Base-by-base conservation (phyloP, 495 filamentous ascomycete species). In the Cercophora scortea region DNA sequence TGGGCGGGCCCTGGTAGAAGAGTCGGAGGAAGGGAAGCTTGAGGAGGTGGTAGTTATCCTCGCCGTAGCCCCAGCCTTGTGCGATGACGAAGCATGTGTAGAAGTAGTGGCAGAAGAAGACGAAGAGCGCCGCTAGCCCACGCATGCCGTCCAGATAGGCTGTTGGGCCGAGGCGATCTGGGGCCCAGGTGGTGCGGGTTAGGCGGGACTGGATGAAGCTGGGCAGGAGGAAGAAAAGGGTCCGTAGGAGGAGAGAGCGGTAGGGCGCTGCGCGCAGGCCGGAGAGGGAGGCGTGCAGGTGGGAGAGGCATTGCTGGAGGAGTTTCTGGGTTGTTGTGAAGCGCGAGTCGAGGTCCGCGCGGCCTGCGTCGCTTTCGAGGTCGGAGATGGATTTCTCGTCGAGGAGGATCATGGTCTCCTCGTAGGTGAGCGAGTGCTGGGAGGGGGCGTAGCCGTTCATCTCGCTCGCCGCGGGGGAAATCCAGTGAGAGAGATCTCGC, bases 1-100 rank as follows among this genome's bases (percentile, higher is more conserved):
- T 86, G 19, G 85, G 81, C 45, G 82, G 80, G 16, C 83, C 86
- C 18, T 79, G 81, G 60, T 82, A 82, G 9, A 87, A 59, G 36
- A 90, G 72, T 47, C 85, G 76, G 8, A 88, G 17, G 54, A 90
- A 76, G 9, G 85, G 86, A 4, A 89, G 68, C 58, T 85, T 78
- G 49, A 83, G 73, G 44, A 82, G 50, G 46, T 72, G 63, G 49
- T 65, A 64, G 53, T 72, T 63, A 38, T 54, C 53, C 11, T 56
- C 48, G 15, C 45, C 46, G 45, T 51, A 55, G 50, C 70, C 69
- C 55, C 64, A 75, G 16, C 69, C 68, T 25, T 69, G 64, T 49
- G 71, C 67, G 61, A 76, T 73, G 59, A 50, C 51, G 62, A 73
- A 76, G 55, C 60, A 63, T 0, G 69, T 71, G 54, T 73, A 74